Percentiles rank a stretch among this genome's conserved stretches.
phyloP scores from a whole-genome alignment of 2,329 filamentous ascomycete genomes.

The Aureobasidium lini region DNA sequence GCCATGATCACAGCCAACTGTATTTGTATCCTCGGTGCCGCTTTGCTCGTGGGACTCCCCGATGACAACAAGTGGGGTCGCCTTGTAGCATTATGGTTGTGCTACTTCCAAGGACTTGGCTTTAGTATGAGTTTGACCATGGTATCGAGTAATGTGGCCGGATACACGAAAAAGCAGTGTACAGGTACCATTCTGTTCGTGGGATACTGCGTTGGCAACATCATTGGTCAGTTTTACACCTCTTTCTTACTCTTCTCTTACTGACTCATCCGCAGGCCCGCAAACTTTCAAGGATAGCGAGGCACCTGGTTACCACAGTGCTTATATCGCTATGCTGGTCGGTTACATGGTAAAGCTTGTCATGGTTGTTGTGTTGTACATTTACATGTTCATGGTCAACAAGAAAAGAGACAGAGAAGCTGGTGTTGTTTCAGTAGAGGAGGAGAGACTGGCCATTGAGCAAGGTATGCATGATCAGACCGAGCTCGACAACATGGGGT shows the following conservation, averaged over 20 bases:
- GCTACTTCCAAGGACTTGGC: conserved; percentile 47
- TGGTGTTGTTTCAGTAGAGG: conserved; percentile 30
- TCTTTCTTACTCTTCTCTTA: background rate
- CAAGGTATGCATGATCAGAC: conserved; percentile 50
- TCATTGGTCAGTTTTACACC: conserved; percentile 8
- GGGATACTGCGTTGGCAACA: conserved; percentile 47
- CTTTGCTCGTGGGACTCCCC: conserved; percentile 46
- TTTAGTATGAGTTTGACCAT: conserved; percentile 49
- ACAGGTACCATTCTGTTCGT: conserved; percentile 45
- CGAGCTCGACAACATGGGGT: conserved; percentile 48
- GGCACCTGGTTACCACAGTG: conserved; percentile 42
- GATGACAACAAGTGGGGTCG: conserved; percentile 48
- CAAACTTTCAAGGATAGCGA: conserved; percentile 47
- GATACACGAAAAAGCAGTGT: conserved; percentile 50
- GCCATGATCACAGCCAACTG: conserved; percentile 51
- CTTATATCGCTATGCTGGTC: conserved; percentile 49
- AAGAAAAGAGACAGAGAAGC: conserved; percentile 46
- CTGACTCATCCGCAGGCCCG: conserved; percentile 34
- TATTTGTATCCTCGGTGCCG: conserved; percentile 48
- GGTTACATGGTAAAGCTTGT: conserved; percentile 48
- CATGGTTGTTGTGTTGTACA: conserved; percentile 44
- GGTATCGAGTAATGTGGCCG: conserved; percentile 46
- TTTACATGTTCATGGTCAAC: conserved; percentile 50
- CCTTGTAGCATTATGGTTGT: conserved; percentile 51
- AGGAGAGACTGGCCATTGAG: conserved; percentile 46